A percentile compares a stretch with the other conserved stretches of the same genome.
Conservation (phyloP, 441 rosid species). For the Populus tomentosa region DNA sequence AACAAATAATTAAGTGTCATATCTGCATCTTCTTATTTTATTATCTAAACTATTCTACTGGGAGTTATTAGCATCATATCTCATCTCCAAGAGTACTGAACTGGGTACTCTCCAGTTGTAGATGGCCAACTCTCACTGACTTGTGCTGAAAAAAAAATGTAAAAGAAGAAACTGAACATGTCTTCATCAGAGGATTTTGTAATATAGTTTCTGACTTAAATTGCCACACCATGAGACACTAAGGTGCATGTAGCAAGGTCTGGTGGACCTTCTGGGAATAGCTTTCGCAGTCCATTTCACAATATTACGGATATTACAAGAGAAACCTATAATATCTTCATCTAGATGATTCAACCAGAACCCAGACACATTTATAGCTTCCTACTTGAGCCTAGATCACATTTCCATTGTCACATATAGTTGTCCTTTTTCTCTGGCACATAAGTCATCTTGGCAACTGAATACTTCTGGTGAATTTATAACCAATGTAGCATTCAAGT, state of each 20-base stretch:
- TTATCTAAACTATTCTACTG: neutral
- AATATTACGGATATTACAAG: neutral
- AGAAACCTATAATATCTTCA: neutral
- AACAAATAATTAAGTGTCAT: no score
- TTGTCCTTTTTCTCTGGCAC: neutral
- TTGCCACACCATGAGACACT: neutral
- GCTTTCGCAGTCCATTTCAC: neutral
- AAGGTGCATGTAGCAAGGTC: neutral
- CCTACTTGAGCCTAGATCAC: neutral
- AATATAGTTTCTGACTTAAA: neutral
- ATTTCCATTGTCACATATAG: neutral
- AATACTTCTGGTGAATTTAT: neutral
- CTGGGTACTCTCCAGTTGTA: neutral
- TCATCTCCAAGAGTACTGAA: neutral
- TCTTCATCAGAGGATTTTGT: neutral
- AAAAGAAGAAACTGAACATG: neutral
- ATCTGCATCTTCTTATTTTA: no score
- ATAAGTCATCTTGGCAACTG: neutral
- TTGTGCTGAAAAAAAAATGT: no score
- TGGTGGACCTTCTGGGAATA: neutral
- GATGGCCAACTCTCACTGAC: neutral
- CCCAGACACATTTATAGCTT: neutral
- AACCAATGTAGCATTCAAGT: constrained; percentile 1
- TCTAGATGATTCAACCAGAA: neutral
- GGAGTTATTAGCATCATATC: neutral